Evolutionary conservation across 495 filamentous ascomycete genomes (phyloP).

Genomic region (Tricharina praecox): DNA sequence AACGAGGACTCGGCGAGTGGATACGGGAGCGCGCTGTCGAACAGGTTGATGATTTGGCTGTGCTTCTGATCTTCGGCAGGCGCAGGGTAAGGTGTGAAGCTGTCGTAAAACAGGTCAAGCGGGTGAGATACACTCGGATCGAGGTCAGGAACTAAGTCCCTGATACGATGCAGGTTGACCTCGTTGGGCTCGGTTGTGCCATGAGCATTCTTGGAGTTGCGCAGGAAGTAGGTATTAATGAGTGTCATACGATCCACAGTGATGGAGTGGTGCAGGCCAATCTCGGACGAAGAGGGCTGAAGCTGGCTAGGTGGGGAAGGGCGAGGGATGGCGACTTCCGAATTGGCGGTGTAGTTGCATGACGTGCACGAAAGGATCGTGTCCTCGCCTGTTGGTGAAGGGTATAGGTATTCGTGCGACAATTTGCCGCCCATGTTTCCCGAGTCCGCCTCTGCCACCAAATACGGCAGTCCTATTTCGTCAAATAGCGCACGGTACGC

Average conservation of each 20-base stretch:
- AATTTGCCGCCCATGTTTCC: conserved; percentile 88
- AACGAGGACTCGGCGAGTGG: conserved; percentile 20
- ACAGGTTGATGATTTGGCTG: conserved; percentile 34
- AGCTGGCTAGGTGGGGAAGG: not conserved
- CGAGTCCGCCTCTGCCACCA: conserved; percentile 77
- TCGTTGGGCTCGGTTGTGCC: conserved; percentile 27
- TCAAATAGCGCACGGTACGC: conserved; percentile 62
- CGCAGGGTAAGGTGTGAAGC: conserved; percentile 28
- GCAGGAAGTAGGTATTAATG: conserved; percentile 19
- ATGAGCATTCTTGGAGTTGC: not conserved
- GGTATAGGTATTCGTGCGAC: conserved; percentile 88
- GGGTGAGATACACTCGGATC: conserved; percentile 54
- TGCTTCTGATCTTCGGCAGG: not conserved
- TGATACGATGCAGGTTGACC: conserved; percentile 56
- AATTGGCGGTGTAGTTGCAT: conserved; percentile 69
- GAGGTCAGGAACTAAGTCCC: conserved; percentile 51
- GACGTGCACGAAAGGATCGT: conserved; percentile 53
- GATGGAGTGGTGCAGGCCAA: conserved; percentile 20
- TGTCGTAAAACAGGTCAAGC: conserved; percentile 37
- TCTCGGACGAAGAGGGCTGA: conserved; percentile 15
- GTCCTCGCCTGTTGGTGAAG: conserved; percentile 70
- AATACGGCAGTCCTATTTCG: conserved; percentile 65
- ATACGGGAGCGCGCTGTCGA: conserved; percentile 34
- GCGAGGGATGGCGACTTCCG: conserved; percentile 47
- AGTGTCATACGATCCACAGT: conserved; percentile 16